phyloP scores from a whole-genome alignment of 176 grass and related monocot genomes.

The Panicum miliaceum region DNA sequence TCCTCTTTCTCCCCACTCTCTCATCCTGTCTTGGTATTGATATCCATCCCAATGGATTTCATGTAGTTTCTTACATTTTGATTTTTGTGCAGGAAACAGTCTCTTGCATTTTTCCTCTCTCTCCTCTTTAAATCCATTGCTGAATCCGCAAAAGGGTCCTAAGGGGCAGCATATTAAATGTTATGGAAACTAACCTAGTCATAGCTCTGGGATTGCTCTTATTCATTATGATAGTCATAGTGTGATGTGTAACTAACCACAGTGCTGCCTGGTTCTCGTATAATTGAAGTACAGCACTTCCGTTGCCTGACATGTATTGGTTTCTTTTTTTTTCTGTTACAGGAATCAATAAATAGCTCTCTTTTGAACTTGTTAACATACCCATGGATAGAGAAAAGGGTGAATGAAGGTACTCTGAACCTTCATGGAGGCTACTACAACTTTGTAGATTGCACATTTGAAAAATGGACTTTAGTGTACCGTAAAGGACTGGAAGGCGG shows the following conservation, averaged over 20 bases:
- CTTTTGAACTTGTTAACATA: slow-evolving; percentile 89
- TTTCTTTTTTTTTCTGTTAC: slow-evolving; percentile 27
- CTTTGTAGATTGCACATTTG: slow-evolving; percentile 85
- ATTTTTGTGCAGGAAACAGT: no score
- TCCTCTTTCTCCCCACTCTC: no score
- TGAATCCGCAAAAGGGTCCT: no score
- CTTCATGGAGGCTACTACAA: slow-evolving; percentile 95
- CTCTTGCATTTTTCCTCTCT: no score
- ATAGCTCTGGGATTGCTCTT: no score
- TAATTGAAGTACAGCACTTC: not conserved
- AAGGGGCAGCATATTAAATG: no score
- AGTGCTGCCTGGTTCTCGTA: not conserved
- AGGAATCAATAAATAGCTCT: slow-evolving; percentile 96
- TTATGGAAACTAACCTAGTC: no score
- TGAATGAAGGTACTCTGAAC: slow-evolving; percentile 67
- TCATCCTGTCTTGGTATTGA: no score
- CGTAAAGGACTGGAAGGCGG: slow-evolving; percentile 76
- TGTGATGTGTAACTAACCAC: not conserved
- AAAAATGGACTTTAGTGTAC: slow-evolving; percentile 93
- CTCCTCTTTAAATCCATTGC: no score
- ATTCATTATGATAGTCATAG: not conserved
- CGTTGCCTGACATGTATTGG: slow-evolving; percentile 10
- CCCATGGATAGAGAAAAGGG: slow-evolving; percentile 95
- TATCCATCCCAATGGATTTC: no score
- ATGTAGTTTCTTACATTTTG: no score